Evolutionary conservation across 139 green algal genomes (phyloP), one percentile per base, ranked within the genome.

Genomic region (Asterochloris erici): DNA sequence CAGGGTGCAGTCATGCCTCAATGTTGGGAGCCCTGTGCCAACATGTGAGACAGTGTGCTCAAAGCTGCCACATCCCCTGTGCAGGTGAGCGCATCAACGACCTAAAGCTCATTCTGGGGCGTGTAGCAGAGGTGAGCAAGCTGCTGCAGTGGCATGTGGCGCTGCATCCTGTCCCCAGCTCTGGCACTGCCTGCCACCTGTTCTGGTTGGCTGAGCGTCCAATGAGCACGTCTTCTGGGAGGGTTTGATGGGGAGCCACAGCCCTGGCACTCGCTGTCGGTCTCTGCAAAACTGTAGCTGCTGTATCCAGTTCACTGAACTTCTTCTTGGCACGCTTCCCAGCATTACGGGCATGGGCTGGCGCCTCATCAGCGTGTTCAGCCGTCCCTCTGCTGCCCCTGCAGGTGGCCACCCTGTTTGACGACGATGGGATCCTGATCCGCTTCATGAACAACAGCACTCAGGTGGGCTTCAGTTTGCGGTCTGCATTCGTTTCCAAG

Each of bases 21-120:
- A 54, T 54, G 38, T n/a, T n/a, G n/a, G n/a, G n/a, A n/a, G n/a
- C 38, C 38, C 38, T 54, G 38, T 6, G 38, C 38, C 38, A 2
- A 54, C 38, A 54, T 54, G 38, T 54, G 38, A 6, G 38, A 54
- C 38, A 54, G 38, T 54, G 38, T 54, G 38, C 38, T 54, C 38
- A 54, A 54, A 2, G 38, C 38, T 54, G 38, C 38, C 38, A 54
- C 38, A 54, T 54, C 6, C 4, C 38, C 38, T 6, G 38, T 54
- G 63, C 15, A 12, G 77, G 77, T 11, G 77, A 81, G 26, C 77
- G 77, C 63, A 81, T 81, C 66, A 26, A 78, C 29, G 82, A 85
- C 75, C 76, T 85, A 19, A 85, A 85, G 82, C 75, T 85, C n/a
- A 85, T 85, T 38, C 64, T 85, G 24, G 82, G 82, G 0, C 75